phyloP scores from a whole-genome alignment of 2,329 filamentous ascomycete genomes.

The Xylariaceae sp. region DNA sequence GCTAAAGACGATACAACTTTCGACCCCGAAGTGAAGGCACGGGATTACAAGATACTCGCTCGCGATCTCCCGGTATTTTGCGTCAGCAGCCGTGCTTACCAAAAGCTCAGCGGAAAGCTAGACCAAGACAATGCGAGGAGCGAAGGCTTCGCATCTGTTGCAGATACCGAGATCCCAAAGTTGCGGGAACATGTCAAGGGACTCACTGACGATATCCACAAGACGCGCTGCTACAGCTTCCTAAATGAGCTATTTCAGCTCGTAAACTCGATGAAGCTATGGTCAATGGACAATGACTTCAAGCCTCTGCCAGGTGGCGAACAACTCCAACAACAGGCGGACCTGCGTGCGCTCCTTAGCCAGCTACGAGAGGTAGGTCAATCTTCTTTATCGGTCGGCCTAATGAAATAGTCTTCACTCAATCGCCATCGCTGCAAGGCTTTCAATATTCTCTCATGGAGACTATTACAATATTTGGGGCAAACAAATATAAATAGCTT shows the following conservation, averaged over 20 bases:
- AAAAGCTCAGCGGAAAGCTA: slow-evolving; percentile 53
- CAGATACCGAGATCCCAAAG: slow-evolving; percentile 55
- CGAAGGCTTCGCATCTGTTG: slow-evolving; percentile 43
- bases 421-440: too few species aligned
- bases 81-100: slow-evolving; percentile 56
- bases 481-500: too few species aligned
- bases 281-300: slow-evolving; percentile 16
- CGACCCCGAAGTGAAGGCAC: slow-evolving; percentile 46
- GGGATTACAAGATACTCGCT: slow-evolving; percentile 55
- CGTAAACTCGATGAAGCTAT: slow-evolving; percentile 43
- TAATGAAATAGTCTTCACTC: too few species aligned
- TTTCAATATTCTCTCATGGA: too few species aligned
- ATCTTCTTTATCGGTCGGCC: not conserved
- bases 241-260: slow-evolving; percentile 46
- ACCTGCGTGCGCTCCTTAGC: slow-evolving; percentile 20
- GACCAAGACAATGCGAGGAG: slow-evolving; percentile 45
- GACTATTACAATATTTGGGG: too few species aligned
- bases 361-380: slow-evolving; percentile 23
- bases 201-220: slow-evolving; percentile 42
- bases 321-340: slow-evolving; percentile 16
- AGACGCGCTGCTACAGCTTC: slow-evolving; percentile 42
- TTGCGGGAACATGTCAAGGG: slow-evolving; percentile 54
- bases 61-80: slow-evolving; percentile 56
- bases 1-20: slow-evolving; percentile 50
- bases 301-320: slow-evolving; percentile 17